Percentiles rank a stretch among this genome's conserved stretches.
These are phyloP conservation scores for Dichotomocladium elegans DNA, from an alignment of 371 early-diverging fungal genomes.

Conservation along the genomic window DNA sequence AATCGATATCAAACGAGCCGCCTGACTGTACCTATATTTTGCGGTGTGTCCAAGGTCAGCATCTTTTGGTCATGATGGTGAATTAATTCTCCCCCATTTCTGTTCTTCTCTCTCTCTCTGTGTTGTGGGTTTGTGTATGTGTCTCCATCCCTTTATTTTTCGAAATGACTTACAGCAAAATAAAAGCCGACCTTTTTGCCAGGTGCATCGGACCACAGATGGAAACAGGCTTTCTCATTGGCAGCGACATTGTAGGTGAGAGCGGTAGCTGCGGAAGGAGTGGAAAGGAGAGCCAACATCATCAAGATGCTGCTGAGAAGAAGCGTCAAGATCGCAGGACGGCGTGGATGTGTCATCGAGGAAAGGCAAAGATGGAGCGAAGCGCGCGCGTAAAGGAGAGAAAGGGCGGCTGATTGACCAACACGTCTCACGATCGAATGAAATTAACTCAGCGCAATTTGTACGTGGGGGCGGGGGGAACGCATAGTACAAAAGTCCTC, in stretches of 20 bases:
- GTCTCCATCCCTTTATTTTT: no score
- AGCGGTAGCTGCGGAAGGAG: constrained; percentile 47
- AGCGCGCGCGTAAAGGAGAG: no score
- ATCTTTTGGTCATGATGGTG: no score
- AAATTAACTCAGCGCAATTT: no score
- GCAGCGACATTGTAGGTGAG: constrained; percentile 87
- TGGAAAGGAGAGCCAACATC: background rate
- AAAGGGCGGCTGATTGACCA: no score
- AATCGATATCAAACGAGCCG: constrained; percentile 91
- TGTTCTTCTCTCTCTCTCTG: no score
- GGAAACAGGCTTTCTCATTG: constrained; percentile 84
- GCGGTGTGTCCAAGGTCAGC: no score
- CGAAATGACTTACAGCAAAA: constrained; percentile 81
- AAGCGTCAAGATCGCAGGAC: background rate
- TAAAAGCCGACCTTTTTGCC: constrained; percentile 91
- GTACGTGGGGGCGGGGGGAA: no score
- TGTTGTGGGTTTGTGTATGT: no score
- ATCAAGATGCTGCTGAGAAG: background rate
- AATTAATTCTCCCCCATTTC: no score
- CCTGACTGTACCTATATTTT: constrained; percentile 82
- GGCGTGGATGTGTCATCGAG: constrained; percentile 1
- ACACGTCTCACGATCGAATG: no score
- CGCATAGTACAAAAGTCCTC: no score
- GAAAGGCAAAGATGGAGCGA: background rate
- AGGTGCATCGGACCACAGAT: constrained; percentile 61